Evolutionary conservation across 768 basidiomycete species (phyloP).

Genomic region (Chlorophyllum brunneum): DNA sequence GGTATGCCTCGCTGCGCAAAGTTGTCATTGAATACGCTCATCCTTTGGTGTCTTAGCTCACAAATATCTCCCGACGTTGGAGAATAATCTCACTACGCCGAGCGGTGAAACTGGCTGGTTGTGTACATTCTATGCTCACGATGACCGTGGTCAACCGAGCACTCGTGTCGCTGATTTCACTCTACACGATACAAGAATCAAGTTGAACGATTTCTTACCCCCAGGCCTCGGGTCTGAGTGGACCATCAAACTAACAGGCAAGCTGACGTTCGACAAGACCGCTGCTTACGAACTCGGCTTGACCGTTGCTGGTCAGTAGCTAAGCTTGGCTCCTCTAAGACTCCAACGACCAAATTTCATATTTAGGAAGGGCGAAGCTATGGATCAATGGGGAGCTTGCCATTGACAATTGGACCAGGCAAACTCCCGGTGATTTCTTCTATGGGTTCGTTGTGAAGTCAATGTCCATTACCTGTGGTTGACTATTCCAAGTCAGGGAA

Average conservation of each 20-base stretch:
- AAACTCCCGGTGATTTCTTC: slow-evolving; percentile 65
- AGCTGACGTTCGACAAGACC: slow-evolving; percentile 44
- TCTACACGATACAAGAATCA: slow-evolving; percentile 56
- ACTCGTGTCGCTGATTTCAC: slow-evolving; percentile 43
- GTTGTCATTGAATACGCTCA: neutral
- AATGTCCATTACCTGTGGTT: neutral
- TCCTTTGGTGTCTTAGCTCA: slow-evolving; percentile 36
- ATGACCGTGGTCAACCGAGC: slow-evolving; percentile 41
- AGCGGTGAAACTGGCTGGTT: slow-evolving; percentile 58
- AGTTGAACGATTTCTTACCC: slow-evolving; percentile 66
- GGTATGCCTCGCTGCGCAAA: slow-evolving; percentile 31
- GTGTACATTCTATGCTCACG: slow-evolving; percentile 60
- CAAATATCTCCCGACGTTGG: slow-evolving; percentile 69
- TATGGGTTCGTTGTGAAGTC: slow-evolving; percentile 44
- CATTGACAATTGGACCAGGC: slow-evolving; percentile 72
- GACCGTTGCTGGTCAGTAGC: slow-evolving; percentile 49
- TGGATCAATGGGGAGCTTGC: slow-evolving; percentile 54
- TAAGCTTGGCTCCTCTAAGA: neutral
- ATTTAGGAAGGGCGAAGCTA: slow-evolving; percentile 53
- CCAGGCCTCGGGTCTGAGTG: slow-evolving; percentile 47
- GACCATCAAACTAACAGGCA: slow-evolving; percentile 55
- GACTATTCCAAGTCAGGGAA: slow-evolving; percentile 46
- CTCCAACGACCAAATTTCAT: neutral
- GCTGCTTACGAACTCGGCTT: slow-evolving; percentile 56
- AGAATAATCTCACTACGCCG: slow-evolving; percentile 49